phyloP scores from a whole-genome alignment of 1,284 basidiomycete species.

The Retiboletus flavoniger region DNA sequence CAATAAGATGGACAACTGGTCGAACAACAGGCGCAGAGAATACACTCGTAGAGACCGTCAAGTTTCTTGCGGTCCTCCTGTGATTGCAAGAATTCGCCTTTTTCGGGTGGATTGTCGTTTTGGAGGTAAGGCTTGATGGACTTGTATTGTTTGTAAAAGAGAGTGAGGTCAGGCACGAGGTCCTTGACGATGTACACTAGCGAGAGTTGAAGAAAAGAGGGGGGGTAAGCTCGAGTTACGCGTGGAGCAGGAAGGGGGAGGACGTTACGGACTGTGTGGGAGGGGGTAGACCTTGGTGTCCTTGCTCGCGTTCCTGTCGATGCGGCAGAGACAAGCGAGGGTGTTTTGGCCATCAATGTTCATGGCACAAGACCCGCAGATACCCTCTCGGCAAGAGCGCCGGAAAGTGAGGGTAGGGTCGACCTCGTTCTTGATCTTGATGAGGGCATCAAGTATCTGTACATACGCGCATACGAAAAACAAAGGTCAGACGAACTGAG shows the following conservation, averaged over 20 bases:
- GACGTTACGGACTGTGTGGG: slow-evolving; percentile 83
- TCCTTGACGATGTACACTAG: slow-evolving; percentile 99
- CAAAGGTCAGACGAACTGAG: background rate
- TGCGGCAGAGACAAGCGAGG: slow-evolving; percentile 94
- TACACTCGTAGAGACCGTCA: slow-evolving; percentile 97
- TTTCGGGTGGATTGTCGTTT: slow-evolving; percentile 85
- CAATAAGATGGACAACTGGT: slow-evolving; percentile 96
- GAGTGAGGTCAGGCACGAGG: slow-evolving; percentile 86
- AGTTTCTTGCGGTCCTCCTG: slow-evolving; percentile 92
- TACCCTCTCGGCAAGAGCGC: slow-evolving; percentile 95
- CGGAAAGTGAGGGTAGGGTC: slow-evolving; percentile 97
- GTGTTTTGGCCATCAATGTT: slow-evolving; percentile 99
- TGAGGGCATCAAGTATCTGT: slow-evolving; percentile 85
- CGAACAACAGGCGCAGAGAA: slow-evolving; percentile 93
- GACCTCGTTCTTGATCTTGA: slow-evolving; percentile 99
- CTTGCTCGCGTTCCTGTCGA: slow-evolving; percentile 74
- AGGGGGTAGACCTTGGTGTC: slow-evolving; percentile 95
- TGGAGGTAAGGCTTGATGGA: slow-evolving; percentile 95
- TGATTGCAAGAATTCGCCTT: slow-evolving; percentile 88
- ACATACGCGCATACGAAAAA: background rate
- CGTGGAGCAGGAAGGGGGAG: background rate
- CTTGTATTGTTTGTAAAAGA: slow-evolving; percentile 99
- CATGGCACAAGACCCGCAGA: slow-evolving; percentile 99
- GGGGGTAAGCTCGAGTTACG: background rate
- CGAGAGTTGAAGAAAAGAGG: background rate